Evolutionary conservation across 2,329 filamentous ascomycete species (phyloP), one percentile per base, ranked within the genome.

Genomic region (Fusarium dlaminii): DNA sequence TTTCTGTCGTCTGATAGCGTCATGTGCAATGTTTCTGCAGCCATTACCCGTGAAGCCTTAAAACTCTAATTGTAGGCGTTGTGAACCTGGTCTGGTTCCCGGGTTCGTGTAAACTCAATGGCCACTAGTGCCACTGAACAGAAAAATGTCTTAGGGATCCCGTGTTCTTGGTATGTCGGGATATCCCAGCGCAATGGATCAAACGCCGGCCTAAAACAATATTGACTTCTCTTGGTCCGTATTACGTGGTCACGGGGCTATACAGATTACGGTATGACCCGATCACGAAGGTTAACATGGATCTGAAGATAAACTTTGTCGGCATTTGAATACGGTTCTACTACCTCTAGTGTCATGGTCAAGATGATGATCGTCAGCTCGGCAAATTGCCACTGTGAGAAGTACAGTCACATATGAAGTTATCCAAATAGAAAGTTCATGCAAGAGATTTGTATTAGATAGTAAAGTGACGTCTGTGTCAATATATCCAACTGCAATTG

Each of bases 361-460:
- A 34, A 2, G 24, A 22, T 27, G 7, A 13, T n/a, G 24, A 36
- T 6, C 4, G 6, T 34, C 20, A n/a, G 13, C 42, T n/a, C 56
- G 56, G 56, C 42, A 59, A 20, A 13, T 15, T 6, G 18, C 11
- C 6, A 9, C 13, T 6, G 2, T 6, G 17, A 27, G 18, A 24
- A 45, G 11, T 22, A 4, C 17, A n/a, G 30, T 58, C 24, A 62
- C 30, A 37, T 22, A 9, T 9, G 13, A 40, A 24, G 22, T 6
- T 9, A 17, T 42, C 20, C 20, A 24, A 11, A 17, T 3, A 18
- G 10, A 8, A 12, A 18, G 3, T 8, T 12, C 7, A 13, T 20
- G 40, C 20, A 39, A 34, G 37, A 27, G 42, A 49, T 17, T 43
- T 70, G n/a, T 70, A 66, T 70, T 70, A 55, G 24, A 37, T 48